Evolutionary conservation across 192 early-diverging fungal genomes (phyloP).

Genomic region (Linnemannia exigua): DNA sequence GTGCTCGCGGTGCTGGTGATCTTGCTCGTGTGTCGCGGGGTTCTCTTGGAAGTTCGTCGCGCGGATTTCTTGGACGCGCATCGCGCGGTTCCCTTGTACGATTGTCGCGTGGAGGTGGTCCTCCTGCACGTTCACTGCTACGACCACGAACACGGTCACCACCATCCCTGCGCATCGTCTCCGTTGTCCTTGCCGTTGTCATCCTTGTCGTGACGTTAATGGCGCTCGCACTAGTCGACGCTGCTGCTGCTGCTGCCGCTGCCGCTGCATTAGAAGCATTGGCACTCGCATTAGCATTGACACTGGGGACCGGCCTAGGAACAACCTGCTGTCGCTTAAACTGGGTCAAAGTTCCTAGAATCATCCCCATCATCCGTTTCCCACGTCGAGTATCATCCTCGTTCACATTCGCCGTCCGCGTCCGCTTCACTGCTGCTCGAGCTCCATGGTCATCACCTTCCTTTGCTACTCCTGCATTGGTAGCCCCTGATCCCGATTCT

Average conservation of each 20-base stretch:
- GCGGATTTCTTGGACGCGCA: too few species aligned
- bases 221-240: too few species aligned
- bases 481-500: not conserved
- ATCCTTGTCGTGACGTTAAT: too few species aligned
- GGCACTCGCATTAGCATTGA: not conserved
- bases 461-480: too few species aligned
- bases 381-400: constrained; percentile 38
- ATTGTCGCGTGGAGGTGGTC: too few species aligned
- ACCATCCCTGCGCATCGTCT: not conserved
- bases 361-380: constrained; percentile 54
- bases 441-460: too few species aligned
- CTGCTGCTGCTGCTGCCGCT: not conserved
- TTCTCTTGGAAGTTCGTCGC: too few species aligned
- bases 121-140: too few species aligned
- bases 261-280: too few species aligned
- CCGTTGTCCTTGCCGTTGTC: not conserved
- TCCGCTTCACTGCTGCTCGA: not conserved
- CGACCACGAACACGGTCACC: too few species aligned
- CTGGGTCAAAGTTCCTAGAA: constrained; percentile 40
- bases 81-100: too few species aligned
- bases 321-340: constrained; percentile 26
- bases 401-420: constrained; percentile 5
- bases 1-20: too few species aligned
- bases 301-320: not conserved
- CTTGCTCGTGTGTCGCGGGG: not conserved